Percentiles rank a stretch among this genome's conserved stretches.
Conservation (phyloP, 805 yeast species). For the Yarrowia sp. region DNA sequence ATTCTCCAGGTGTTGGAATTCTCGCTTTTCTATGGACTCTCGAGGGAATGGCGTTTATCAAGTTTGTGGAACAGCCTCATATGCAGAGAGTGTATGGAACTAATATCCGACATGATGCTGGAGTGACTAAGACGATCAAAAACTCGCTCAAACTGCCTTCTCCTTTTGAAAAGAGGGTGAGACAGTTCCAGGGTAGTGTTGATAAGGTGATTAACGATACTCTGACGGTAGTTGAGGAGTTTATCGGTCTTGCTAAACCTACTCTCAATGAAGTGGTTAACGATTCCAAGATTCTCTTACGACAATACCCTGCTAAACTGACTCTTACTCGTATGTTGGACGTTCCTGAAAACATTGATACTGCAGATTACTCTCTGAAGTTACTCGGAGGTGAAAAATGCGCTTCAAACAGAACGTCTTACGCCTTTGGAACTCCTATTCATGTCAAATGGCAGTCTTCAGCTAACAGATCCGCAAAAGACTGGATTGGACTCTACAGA, state of each 20-base stretch:
- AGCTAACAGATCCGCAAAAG: conserved; percentile 47
- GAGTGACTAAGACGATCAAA: conserved; percentile 42
- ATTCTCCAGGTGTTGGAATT: conserved; percentile 48
- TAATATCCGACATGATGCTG: conserved; percentile 52
- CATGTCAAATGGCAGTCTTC: conserved; percentile 57
- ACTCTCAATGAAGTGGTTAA: conserved; percentile 36
- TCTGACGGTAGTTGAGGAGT: conserved; percentile 48
- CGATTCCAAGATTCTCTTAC: conserved; percentile 41
- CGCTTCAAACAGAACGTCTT: conserved; percentile 6
- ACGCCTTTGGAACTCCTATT: conserved; percentile 53
- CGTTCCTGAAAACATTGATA: conserved; percentile 34
- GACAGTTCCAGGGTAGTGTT: conserved; percentile 38
- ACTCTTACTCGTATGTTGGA: conserved; percentile 38
- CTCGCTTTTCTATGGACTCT: conserved; percentile 64
- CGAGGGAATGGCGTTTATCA: conserved; percentile 63
- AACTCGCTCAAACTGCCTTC: conserved; percentile 36
- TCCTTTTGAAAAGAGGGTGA: conserved; percentile 35
- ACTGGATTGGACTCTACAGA: conserved; percentile 78
- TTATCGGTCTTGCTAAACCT: conserved; percentile 39
- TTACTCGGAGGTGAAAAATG: not conserved
- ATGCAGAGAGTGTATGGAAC: conserved; percentile 75
- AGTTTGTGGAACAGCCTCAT: conserved; percentile 73
- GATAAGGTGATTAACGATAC: conserved; percentile 43
- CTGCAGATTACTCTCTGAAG: conserved; percentile 30
- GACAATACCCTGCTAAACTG: conserved; percentile 40